Evolutionary conservation across 306 rosid genomes (phyloP), one percentile per base, ranked within the genome.

Genomic region (Arachis hypogaea): DNA sequence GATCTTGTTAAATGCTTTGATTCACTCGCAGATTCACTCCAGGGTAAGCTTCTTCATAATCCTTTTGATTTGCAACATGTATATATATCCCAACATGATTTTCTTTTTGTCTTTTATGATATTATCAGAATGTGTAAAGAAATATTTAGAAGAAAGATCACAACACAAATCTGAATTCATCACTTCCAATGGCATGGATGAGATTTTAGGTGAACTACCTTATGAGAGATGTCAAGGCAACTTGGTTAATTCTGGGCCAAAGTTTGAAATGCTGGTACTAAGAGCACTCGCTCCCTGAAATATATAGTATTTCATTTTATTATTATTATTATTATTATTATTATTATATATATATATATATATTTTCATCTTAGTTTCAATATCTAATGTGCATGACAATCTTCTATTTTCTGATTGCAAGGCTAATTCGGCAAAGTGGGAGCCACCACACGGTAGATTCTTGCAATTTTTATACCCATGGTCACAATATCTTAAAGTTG

Each of bases 371-470:
- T 22, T 22, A 22, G 28, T 22, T 22, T 22, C 38, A 33, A 33
- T 33, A 33, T 33, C 38, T 33, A 33, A 33, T 33, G 4, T 18
- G 10, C 47, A 7, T 9, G 18, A 33, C 22, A 33, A 2, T 3
- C 11, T 61, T 62, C 4, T 51, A 29, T 51, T 51, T 1, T 56
- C 3, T 51, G 50, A 49, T 68, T 74, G 55, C 47, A 18, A 90
- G 97, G 97, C 95, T n/a, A 66, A 42, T 29, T 75, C 92, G 7
- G 95, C 95, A 55, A 91, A 87, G 82, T 91, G 95, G 97, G 97
- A 91, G 84, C 95, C 92, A 46, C 97, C 95, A 3, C 97, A 88
- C 59, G 97, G 95, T 0, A 82, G 85, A 83, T 91, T 91, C 88
- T 28, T 74, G 40, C 95, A 85, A 65, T 81, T 88, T 51, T 84